phyloP scores from a whole-genome alignment of 805 yeast species.

The Candida ovalis region DNA sequence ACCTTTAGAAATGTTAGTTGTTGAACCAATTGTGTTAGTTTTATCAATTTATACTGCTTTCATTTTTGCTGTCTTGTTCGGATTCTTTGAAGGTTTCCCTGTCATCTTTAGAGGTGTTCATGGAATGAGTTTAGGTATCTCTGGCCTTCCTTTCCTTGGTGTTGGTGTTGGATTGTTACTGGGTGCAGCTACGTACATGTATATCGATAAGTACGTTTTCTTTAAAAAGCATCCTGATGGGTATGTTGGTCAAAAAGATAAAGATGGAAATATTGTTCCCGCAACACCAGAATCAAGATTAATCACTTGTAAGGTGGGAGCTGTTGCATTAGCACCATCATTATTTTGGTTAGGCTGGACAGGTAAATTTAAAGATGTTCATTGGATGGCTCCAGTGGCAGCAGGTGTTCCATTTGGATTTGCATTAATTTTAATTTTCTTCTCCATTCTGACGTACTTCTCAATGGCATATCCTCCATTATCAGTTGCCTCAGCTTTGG shows the following conservation, averaged over 20 bases:
- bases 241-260: constrained; percentile 51
- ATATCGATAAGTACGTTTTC: constrained; percentile 43
- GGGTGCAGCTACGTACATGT: constrained; percentile 51
- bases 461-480: constrained; percentile 70
- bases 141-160: constrained; percentile 69
- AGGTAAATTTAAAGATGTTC: constrained; percentile 46
- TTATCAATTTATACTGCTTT: constrained; percentile 70
- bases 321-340: constrained; percentile 60
- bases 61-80: constrained; percentile 72
- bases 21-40: constrained; percentile 72
- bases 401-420: constrained; percentile 81
- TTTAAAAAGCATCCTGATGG: constrained; percentile 63
- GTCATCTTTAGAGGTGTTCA: constrained; percentile 67
- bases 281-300: constrained; percentile 61
- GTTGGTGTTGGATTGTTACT: constrained; percentile 63
- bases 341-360: constrained; percentile 86
- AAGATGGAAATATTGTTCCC: constrained; percentile 49
- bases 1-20: constrained; percentile 64
- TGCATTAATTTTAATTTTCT: constrained; percentile 68
- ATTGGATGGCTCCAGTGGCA: constrained; percentile 73
- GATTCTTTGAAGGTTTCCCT: constrained; percentile 78
- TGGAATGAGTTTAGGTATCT: constrained; percentile 52
- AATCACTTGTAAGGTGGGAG: constrained; percentile 61
- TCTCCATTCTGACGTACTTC: constrained; percentile 65
- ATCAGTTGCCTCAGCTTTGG: constrained; percentile 80